Evolutionary conservation across 179 eudicot genomes (phyloP).

Genomic region (Heliamphora pulchella): DNA sequence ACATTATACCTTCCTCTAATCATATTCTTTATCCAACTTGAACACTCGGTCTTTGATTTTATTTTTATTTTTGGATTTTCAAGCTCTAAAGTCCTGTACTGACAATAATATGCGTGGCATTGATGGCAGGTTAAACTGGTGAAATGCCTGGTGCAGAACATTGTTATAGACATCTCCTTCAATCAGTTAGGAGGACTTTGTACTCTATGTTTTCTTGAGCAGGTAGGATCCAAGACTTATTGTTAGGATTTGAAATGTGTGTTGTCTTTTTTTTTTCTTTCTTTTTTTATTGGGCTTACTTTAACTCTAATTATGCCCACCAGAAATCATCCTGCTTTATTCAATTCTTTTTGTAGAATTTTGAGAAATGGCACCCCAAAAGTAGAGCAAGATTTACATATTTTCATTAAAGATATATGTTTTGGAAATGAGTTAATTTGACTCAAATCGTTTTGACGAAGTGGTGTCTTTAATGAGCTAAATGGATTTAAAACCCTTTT

Average conservation of each 20-base stretch:
- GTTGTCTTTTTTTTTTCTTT: not conserved
- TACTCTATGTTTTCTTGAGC: conserved; percentile 40
- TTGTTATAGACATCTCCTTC: conserved; percentile 37
- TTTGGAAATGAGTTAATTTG: not conserved
- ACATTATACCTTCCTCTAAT: not conserved
- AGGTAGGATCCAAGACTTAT: conserved; percentile 22
- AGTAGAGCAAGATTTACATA: not conserved
- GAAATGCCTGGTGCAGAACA: conserved; percentile 37
- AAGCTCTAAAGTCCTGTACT: not conserved
- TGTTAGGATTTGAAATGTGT: conserved; percentile 5
- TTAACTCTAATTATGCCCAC: not conserved
- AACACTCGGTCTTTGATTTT: not conserved
- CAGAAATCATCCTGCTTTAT: not conserved
- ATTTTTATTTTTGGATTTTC: not conserved
- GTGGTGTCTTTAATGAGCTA: not conserved
- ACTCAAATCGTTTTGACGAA: not conserved
- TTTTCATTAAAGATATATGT: not conserved
- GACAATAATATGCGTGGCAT: conserved; percentile 1
- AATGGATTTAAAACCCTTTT: not conserved
- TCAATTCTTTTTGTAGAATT: not conserved
- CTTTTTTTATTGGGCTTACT: too few relatives aligned
- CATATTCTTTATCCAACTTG: not conserved
- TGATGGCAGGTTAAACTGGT: conserved; percentile 42
- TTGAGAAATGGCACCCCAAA: not conserved
- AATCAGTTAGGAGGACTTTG: conserved; percentile 40